Evolutionary conservation across 805 yeast species (phyloP).

Genomic region (Suhomyces vadensis): DNA sequence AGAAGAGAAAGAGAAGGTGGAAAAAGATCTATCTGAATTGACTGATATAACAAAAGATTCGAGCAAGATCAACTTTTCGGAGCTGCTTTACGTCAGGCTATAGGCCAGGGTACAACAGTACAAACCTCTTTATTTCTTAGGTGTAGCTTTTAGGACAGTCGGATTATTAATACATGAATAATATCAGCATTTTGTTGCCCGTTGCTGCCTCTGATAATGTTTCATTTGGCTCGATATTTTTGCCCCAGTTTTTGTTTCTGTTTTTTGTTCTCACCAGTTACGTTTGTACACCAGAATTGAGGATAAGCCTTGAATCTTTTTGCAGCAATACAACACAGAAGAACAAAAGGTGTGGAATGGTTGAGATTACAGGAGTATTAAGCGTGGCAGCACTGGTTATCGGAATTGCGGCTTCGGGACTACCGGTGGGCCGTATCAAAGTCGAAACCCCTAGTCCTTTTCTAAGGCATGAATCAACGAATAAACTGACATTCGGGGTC

Average conservation of each 20-base stretch:
- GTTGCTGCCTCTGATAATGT: too few species aligned
- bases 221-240: too few species aligned
- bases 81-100: constrained; percentile 15
- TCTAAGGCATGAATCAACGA: too few species aligned
- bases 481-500: too few species aligned
- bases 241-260: too few species aligned
- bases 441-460: too few species aligned
- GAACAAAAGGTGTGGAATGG: too few species aligned
- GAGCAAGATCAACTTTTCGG: constrained; percentile 11
- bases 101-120: not conserved
- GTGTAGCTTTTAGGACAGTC: not conserved
- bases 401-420: too few species aligned
- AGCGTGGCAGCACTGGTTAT: not conserved
- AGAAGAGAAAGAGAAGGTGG: constrained; percentile 12
- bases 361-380: not conserved
- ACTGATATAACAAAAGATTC: constrained; percentile 13
- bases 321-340: not conserved
- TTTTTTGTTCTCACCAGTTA: too few species aligned
- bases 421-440: too few species aligned
- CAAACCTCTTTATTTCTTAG: not conserved
- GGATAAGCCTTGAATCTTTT: not conserved
- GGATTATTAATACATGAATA: too few species aligned
- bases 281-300: not conserved
- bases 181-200: too few species aligned
- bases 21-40: constrained; percentile 8